A percentile compares a stretch with the other conserved stretches of the same genome.
Conservation (phyloP, 2,329 filamentous ascomycete species). For the Conoideocrella luteorostrata region DNA sequence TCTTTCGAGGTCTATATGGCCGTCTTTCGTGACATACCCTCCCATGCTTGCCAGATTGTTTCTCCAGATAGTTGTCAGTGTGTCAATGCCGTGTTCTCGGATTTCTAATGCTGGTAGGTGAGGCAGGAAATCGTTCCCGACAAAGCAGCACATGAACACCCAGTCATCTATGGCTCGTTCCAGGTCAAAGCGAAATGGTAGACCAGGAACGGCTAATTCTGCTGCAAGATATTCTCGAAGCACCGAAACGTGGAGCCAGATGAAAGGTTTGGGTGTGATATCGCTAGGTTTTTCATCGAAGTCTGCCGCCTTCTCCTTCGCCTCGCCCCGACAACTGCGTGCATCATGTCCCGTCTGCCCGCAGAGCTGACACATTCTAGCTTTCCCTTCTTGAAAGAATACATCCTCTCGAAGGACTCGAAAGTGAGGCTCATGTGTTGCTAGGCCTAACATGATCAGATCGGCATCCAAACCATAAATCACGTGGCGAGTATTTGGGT, state of each 20-base stretch:
- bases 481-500: conserved; percentile 95
- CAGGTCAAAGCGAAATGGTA: conserved; percentile 85
- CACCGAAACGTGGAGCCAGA: conserved; percentile 93
- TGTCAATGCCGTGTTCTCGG: conserved; percentile 94
- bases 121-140: conserved; percentile 96
- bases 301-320: conserved; percentile 71
- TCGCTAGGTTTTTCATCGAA: conserved; percentile 74
- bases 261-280: conserved; percentile 78
- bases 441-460: conserved; percentile 96
- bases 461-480: conserved; percentile 98
- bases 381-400: conserved; percentile 81
- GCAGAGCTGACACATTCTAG: conserved; percentile 78
- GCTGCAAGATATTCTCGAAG: conserved; percentile 88
- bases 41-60: conserved; percentile 88
- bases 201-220: conserved; percentile 75
- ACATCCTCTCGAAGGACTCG: conserved; percentile 95
- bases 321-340: conserved; percentile 72
- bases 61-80: conserved; percentile 92
- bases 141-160: conserved; percentile 99
- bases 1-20: conserved; percentile 77
- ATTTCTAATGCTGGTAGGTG: conserved; percentile 97
- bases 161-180: conserved; percentile 94
- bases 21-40: conserved; percentile 93
- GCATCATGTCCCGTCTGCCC: conserved; percentile 89
- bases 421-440: conserved; percentile 96